Evolutionary conservation across 805 yeast species (phyloP).

Genomic region (Candida tammaniensis): DNA sequence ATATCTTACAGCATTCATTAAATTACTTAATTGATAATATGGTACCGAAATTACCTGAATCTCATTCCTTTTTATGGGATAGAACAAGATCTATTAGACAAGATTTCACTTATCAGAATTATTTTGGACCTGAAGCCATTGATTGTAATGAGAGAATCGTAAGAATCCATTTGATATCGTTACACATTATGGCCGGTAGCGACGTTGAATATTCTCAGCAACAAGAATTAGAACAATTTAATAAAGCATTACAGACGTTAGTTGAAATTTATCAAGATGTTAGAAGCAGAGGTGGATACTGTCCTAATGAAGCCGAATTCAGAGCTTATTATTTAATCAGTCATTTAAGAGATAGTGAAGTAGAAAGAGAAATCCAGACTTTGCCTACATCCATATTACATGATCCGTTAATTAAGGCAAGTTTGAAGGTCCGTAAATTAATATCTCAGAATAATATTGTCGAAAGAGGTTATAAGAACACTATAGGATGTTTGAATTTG

Average conservation of each 20-base stretch:
- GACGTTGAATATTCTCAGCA: conserved; percentile 79
- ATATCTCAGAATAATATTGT: conserved; percentile 60
- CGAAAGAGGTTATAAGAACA: conserved; percentile 50
- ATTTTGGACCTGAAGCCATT: conserved; percentile 88
- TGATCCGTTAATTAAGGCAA: conserved; percentile 61
- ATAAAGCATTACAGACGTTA: conserved; percentile 84
- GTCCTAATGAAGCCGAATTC: conserved; percentile 90
- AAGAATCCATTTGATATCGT: conserved; percentile 74
- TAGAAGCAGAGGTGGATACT: conserved; percentile 60
- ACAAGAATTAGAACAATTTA: conserved; percentile 93
- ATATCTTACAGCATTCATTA: conserved; percentile 61
- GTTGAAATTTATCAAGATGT: conserved; percentile 84
- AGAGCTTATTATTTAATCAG: conserved; percentile 82
- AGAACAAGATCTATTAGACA: conserved; percentile 95
- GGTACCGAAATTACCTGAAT: conserved; percentile 67
- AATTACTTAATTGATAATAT: conserved; percentile 67
- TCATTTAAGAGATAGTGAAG: conserved; percentile 79
- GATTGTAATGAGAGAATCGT: conserved; percentile 92
- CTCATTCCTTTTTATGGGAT: conserved; percentile 95
- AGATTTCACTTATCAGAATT: conserved; percentile 94
- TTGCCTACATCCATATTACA: conserved; percentile 58
- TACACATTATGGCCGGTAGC: conserved; percentile 82
- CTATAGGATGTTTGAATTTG: conserved; percentile 55
- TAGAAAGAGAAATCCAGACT: conserved; percentile 70
- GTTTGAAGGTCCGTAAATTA: conserved; percentile 65